Evolutionary conservation across 441 rosid genomes (phyloP).

Genomic region (Viola pubescens): DNA sequence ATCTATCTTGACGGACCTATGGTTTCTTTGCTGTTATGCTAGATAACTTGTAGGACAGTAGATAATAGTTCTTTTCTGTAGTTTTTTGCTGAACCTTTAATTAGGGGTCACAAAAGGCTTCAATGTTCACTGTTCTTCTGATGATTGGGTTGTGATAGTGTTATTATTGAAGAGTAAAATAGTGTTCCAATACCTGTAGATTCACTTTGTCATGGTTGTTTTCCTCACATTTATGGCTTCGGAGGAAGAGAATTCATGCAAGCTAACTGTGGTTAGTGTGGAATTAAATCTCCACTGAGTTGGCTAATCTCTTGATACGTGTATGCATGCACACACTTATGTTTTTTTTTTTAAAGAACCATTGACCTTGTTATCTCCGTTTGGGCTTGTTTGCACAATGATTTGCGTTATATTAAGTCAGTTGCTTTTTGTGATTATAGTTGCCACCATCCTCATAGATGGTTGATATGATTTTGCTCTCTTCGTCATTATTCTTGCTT

Average conservation of each 20-base stretch:
- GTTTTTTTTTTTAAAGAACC: not conserved
- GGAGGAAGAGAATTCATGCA: not conserved
- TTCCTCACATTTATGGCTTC: not conserved
- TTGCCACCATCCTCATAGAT: constrained; percentile 1
- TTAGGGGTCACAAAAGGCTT: not conserved
- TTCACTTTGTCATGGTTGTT: not conserved
- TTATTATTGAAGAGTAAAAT: not conserved
- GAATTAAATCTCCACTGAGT: not conserved
- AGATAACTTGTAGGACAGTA: not conserved
- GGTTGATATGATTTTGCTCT: not conserved
- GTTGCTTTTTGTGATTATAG: not conserved
- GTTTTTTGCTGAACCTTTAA: not conserved
- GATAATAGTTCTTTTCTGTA: not conserved
- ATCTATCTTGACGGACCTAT: constrained; percentile 1
- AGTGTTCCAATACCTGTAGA: not conserved
- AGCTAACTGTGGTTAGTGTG: not conserved
- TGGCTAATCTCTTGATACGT: not conserved
- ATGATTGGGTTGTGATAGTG: not conserved
- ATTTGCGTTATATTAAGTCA: not conserved
- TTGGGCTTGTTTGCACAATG: not conserved
- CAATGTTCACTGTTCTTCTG: not conserved
- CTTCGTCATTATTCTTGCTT: not conserved
- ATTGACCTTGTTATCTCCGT: not conserved
- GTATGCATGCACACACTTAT: not conserved
- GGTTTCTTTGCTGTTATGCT: not conserved